Base-by-base conservation (phyloP, 2,329 filamentous ascomycete species). In the Claviceps pazoutovae region DNA sequence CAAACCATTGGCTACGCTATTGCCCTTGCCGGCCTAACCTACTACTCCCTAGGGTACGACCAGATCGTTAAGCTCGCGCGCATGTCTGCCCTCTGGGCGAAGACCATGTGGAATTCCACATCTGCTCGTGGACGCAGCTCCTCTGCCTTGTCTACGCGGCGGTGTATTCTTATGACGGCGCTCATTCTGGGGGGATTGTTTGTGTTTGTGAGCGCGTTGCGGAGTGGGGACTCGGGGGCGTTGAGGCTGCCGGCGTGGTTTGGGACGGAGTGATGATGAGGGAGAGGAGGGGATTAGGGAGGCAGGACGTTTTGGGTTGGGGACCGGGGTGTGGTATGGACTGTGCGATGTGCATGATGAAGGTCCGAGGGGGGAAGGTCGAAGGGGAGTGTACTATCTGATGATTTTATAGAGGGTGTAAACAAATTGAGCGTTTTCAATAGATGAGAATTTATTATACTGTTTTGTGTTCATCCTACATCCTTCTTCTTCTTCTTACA, bases 1-100 rank as follows among this genome's bases (percentile, higher is more conserved):
- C 88, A 94, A 69, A 79, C 81, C 60, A 74, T 90, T 64, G 88
- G 88, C 59, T 94, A 94, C 74, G 72, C 74, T 59, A 77, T 91
- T 60, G 86, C 88, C 50, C 69, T 79, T 17, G 58, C 65, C 52
- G 74, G 74, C 36, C 66, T 78, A 47, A 62, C 71, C 23, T 68
- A 74, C 57, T 79, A 79, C 64, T 76, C 74, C 0, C 57, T 68
- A 9, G 67, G 67, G 36, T 66, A 66, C 54, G 65, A 68, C 43
- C 64, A 67, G 48, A 56, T 68, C 44, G 49, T 60, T 26, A 54
- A 57, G 21, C 51, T 58, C 26, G 61, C 56, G 48, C 55, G 55
- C 34, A 55, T 58, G 16, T 55, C 58, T 3, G 53, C 53, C 4
- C 48, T 54, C 16, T 67, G 62, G 64, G 52, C 57, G 3, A 51